Evolutionary conservation across 352 stramenopile species (phyloP), one percentile per base, ranked within the genome.

Genomic region (Phytophthora idaei): DNA sequence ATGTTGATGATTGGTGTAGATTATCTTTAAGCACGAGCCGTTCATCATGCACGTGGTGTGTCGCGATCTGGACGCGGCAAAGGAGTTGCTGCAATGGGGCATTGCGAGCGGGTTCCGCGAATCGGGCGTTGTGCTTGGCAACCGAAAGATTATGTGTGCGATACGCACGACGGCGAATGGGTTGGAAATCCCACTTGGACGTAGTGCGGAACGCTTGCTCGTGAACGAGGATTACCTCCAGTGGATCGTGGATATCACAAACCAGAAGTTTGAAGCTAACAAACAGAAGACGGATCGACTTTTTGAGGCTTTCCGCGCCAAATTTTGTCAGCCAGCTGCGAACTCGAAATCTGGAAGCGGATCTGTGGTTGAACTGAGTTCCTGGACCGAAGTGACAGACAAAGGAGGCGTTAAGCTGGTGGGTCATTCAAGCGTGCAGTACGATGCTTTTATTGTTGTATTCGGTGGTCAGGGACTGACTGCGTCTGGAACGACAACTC

Each of bases 21-120:
- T 94, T 64, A 82, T 95, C 41, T 91, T 97, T 69, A 97, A 97
- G 69, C 81, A 94, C 61, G 92, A 98, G 48, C 91, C 91, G 54
- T 96, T 98, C 64, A 96, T 97, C 57, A 92, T 98, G 83, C 92
- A 98, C 76, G 87, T 97, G 4, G 77, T 93, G 34, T 97, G 90
- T 62, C 77, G 87, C 28, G 78, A 95, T 50, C 32, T 95, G 12
- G 78, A 91, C 11, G 70, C 85, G 1, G 93, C 90, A 5, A 91
- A 96, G 52, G 67, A 79, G 12, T 66, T 98, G 32, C 61, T 97
- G 36, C 90, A 96, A 61, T 89, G 90, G 64, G 92, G 86, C 1
- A 79, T 97, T 41, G 69, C 80, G 1, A 83, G 79, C 37, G 93
- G 93, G 17, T 97, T 97, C 51, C 83, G 92, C 5, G 93, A 98